Evolutionary conservation across 805 yeast species (phyloP).

Genomic region (Spathaspora arborariae): DNA sequence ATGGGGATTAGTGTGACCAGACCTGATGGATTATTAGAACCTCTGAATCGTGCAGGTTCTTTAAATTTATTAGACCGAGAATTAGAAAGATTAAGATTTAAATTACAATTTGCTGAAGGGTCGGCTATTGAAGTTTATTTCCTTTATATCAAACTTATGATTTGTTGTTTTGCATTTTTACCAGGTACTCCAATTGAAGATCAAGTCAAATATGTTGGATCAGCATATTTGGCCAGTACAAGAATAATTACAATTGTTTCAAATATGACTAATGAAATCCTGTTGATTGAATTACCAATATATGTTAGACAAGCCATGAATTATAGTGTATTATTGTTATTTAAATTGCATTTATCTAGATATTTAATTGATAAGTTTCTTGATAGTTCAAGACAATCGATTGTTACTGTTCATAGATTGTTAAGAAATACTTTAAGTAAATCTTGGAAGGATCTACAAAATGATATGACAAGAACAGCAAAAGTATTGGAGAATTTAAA

Average conservation of each 20-base stretch:
- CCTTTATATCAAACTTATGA: constrained; percentile 72
- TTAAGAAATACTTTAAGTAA: constrained; percentile 84
- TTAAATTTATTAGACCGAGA: constrained; percentile 76
- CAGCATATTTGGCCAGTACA: constrained; percentile 78
- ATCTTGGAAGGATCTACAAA: constrained; percentile 88
- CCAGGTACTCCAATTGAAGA: constrained; percentile 89
- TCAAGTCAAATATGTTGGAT: constrained; percentile 78
- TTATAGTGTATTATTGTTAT: constrained; percentile 71
- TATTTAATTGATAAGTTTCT: constrained; percentile 67
- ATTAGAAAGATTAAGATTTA: constrained; percentile 64
- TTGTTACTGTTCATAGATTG: constrained; percentile 86
- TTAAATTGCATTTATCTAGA: constrained; percentile 78
- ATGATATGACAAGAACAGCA: constrained; percentile 88
- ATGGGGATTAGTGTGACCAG: constrained; percentile 85
- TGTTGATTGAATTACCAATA: constrained; percentile 80
- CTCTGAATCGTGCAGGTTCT: constrained; percentile 76
- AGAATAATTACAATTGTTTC: constrained; percentile 76
- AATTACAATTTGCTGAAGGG: constrained; percentile 60
- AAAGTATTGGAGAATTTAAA: constrained; percentile 85
- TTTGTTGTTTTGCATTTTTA: constrained; percentile 84
- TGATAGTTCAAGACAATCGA: constrained; percentile 87
- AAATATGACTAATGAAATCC: constrained; percentile 56
- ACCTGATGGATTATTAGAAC: constrained; percentile 87
- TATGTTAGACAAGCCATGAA: constrained; percentile 84
- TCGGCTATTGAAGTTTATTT: constrained; percentile 72